Evolutionary conservation across 805 yeast species (phyloP), one percentile per base, ranked within the genome.

Genomic region (Jamesozyma lodderae): DNA sequence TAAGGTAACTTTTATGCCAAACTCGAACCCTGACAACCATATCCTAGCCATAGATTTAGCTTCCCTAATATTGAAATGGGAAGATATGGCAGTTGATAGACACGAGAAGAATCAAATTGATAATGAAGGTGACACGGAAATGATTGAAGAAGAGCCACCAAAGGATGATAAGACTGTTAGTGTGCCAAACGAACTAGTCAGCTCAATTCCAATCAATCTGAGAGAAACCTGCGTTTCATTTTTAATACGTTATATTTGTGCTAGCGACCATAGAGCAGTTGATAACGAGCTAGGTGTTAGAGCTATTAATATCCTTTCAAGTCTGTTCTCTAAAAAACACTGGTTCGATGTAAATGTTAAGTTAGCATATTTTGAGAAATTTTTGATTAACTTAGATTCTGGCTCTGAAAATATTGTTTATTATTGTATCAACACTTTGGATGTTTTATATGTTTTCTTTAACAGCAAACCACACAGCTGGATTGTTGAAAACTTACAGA

Each of bases 291-390:
- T 86, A 3, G 94, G 95, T 11, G 79, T 79, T 41, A 74, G 85
- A 33, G 92, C 95, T 0, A 60, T 92, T 36, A 77, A 76, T n/a
- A 78, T 87, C 9, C 64, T 92, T 34, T 79, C 82, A 38, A 79
- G 77, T 37, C 66, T 90, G 11, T 64, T 88, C 40, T 77, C 85
- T 8, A 77, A 83, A 3, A 71, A 70, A 0, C 76, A 74, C 43
- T 90, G 97, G 97, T 71, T 85, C 0, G 95, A 86, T 47, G 94
- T 86, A 6, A 73, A 79, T n/a, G 87, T 92, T 15, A 85, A 85
- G 49, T 67, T 92, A 24, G 73, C 80, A 1, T 87, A 84, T 59
- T 92, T 92, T 54, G 98, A 92, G 48, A 77, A 92, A 45, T 84
- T 87, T 51, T 63, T 92, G 38, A 75, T 83, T 15, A 78, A 84